A percentile compares a stretch with the other conserved stretches of the same genome.
Conservation (phyloP, 768 basidiomycete species). For the Dictyophora rubrovolvata region DNA sequence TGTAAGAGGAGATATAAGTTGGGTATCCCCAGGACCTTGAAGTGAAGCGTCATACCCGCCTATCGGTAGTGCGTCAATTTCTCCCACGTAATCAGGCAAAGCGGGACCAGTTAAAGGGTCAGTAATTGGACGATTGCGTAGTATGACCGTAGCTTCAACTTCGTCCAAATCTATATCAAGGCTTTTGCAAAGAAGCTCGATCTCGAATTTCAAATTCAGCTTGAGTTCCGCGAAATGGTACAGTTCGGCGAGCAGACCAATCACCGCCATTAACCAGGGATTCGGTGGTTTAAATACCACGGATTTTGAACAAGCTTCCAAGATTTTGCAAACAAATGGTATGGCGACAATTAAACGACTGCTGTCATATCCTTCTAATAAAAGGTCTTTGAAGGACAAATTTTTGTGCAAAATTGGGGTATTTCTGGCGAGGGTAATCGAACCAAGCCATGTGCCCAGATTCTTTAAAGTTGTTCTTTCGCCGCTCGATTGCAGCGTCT, state of each 20-base stretch:
- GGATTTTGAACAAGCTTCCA: conserved; percentile 84
- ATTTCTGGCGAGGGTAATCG: conserved; percentile 86
- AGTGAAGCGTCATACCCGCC: conserved; percentile 51
- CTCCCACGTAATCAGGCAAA: conserved; percentile 69
- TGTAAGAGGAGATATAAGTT: conserved; percentile 47
- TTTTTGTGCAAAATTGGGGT: conserved; percentile 89
- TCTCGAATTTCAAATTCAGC: conserved; percentile 96
- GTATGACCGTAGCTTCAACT: conserved; percentile 72
- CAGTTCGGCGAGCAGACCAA: conserved; percentile 86
- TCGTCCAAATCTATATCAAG: conserved; percentile 80
- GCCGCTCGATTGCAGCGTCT: conserved; percentile 72
- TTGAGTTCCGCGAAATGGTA: conserved; percentile 96
- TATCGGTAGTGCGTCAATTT: conserved; percentile 73
- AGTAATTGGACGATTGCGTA: conserved; percentile 63
- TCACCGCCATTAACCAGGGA: conserved; percentile 96
- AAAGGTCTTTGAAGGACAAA: conserved; percentile 93
- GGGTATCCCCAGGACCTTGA: conserved; percentile 42
- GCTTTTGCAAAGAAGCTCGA: conserved; percentile 90
- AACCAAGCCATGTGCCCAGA: conserved; percentile 89
- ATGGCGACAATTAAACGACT: conserved; percentile 89
- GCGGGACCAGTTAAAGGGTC: conserved; percentile 50
- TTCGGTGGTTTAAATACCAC: conserved; percentile 93
- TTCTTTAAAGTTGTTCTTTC: conserved; percentile 89
- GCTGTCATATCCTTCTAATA: conserved; percentile 90
- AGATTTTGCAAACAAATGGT: conserved; percentile 94